These are phyloP conservation scores for Candida ascalaphidarum DNA, from an alignment of 805 yeast species.

Conservation along the genomic window DNA sequence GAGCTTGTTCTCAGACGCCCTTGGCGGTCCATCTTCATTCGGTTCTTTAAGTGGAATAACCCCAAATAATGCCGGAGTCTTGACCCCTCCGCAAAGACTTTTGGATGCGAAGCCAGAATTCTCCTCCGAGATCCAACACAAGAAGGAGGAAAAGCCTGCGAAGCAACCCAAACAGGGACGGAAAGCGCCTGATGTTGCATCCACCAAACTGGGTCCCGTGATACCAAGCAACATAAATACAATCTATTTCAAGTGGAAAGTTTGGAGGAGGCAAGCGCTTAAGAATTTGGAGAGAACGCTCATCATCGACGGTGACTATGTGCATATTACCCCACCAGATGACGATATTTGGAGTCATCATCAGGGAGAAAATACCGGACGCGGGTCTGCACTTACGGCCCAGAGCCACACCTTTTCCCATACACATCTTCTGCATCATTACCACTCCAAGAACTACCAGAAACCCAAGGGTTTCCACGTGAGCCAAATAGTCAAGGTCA, in stretches of 20 bases:
- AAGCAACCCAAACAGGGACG: not conserved
- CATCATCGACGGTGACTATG: conserved; percentile 90
- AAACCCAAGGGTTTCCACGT: conserved; percentile 86
- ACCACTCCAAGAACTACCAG: conserved; percentile 50
- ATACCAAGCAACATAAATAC: conserved; percentile 34
- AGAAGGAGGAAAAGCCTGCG: not conserved
- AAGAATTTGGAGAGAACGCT: conserved; percentile 74
- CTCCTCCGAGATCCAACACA: no score
- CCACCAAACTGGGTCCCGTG: no score
- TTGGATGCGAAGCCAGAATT: no score
- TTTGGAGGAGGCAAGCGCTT: conserved; percentile 83
- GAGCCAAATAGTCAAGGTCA: conserved; percentile 64
- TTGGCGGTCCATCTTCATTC: no score
- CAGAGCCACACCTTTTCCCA: conserved; percentile 16
- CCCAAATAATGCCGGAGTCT: no score
- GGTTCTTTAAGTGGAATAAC: no score
- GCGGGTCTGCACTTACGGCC: not conserved
- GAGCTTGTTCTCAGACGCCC: no score
- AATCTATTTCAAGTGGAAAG: conserved; percentile 76
- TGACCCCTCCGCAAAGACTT: no score
- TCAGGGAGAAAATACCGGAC: conserved; percentile 20
- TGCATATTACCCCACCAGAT: conserved; percentile 81
- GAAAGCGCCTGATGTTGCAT: no score
- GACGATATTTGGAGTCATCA: conserved; percentile 51
- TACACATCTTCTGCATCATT: conserved; percentile 31